Evolutionary conservation across 768 basidiomycete species (phyloP), one percentile per base, ranked within the genome.

Genomic region (Chalciporus sphaerocephalus): DNA sequence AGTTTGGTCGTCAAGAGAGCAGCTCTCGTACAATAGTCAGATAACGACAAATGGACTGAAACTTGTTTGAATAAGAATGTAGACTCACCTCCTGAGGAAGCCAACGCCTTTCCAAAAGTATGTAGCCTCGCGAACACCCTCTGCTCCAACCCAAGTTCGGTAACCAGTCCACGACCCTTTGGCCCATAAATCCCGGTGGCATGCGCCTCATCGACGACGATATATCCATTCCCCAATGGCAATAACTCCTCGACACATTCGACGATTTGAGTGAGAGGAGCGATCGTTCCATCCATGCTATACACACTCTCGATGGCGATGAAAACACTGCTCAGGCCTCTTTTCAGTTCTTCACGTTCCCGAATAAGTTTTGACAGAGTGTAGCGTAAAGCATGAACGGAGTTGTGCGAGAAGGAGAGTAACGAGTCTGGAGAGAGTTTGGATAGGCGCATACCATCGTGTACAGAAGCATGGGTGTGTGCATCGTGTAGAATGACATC

Each of bases 271-370:
- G 42, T 42, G 22, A 98, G 70, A 0, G 92, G 92, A 0, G 86
- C 75, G 48, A 95, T 76, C 21, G 92, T 95, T 12, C 95, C 95
- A 54, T 98, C 95, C 95, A 98, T 98, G 46, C 85, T 89, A 55
- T 97, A 97, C 36, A 97, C 65, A 28, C 81, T 85, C 72, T 98
- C 95, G 6, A 96, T 83, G 0, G 90, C 83, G 11, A 98, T 64
- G 58, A 94, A 96, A 3, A 89, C 66, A 54, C 71, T 83, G 27
- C 52, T 51, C 21, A 67, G 61, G 0, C 79, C 80, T 0, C 53
- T 48, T 44, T 52, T 54, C 13, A 81, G 55, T 28, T 58, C 66
- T 0, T 62, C 58, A n/a, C 65, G 60, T 37, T 70, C 68, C 2
- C 59, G 43, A 15, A 69, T 47, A 34, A 87, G 67, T 12, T 56